Conservation (phyloP, 169 alveolate species). For the Plasmodium knowlesi region DNA sequence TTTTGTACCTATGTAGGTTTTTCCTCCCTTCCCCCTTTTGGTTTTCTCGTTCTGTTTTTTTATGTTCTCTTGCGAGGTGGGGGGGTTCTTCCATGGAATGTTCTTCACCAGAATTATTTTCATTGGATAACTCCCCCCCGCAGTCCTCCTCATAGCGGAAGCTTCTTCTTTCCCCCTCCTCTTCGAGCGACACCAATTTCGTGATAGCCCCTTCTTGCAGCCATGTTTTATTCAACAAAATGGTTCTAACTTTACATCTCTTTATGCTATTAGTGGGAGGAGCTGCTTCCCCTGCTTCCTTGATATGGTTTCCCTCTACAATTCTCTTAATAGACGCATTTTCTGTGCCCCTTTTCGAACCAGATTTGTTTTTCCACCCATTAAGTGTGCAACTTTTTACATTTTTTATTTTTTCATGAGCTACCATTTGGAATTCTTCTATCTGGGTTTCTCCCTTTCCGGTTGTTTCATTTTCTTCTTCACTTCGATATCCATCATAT, state of each 20-base stretch:
- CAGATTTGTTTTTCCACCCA: neutral
- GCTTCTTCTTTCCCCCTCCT: neutral
- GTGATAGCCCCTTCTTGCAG: neutral
- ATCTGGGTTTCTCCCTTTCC: neutral
- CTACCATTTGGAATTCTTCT: neutral
- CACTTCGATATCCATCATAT: neutral
- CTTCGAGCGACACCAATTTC: constrained; percentile 6
- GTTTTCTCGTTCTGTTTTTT: neutral
- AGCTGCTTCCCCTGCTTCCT: neutral
- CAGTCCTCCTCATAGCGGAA: neutral
- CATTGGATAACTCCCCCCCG: neutral
- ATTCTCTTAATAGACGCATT: neutral
- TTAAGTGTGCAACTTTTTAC: neutral
- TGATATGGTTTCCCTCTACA: neutral
- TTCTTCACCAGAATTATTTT: neutral
- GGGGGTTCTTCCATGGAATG: neutral
- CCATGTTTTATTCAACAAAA: neutral
- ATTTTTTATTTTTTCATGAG: neutral
- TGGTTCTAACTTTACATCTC: neutral
- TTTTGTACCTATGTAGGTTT: constrained; percentile 13
- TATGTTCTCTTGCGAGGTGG: neutral
- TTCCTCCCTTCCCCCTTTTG: neutral
- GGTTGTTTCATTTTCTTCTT: neutral
- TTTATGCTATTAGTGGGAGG: neutral
- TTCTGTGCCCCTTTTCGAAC: neutral